These are phyloP conservation scores for Aspergillus sparsus DNA, from an alignment of 495 filamentous ascomycete genomes.

Conservation along the genomic window DNA sequence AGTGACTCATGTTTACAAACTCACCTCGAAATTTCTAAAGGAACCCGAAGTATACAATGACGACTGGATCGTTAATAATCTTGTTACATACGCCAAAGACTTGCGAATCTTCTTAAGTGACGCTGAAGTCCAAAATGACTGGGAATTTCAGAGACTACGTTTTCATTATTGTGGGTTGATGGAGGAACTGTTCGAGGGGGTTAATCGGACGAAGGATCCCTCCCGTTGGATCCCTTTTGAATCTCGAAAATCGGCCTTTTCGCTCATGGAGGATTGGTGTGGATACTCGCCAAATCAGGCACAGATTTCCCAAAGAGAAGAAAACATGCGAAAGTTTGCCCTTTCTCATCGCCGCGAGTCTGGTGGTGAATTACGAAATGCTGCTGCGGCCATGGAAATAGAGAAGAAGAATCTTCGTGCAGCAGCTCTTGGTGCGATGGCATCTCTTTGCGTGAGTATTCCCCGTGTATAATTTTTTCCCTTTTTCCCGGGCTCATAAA, in stretches of 20 bases:
- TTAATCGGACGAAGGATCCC: constrained; percentile 83
- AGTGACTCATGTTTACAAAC: constrained; percentile 91
- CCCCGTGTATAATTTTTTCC: neutral
- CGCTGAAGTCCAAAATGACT: constrained; percentile 90
- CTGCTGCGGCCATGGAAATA: constrained; percentile 90
- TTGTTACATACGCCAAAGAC: constrained; percentile 87
- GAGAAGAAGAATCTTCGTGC: constrained; percentile 90
- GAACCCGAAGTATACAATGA: constrained; percentile 78
- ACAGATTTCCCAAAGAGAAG: constrained; percentile 79
- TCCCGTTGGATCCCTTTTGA: constrained; percentile 95
- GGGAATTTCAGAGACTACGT: constrained; percentile 90
- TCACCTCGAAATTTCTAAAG: constrained; percentile 88
- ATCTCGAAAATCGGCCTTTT: constrained; percentile 87
- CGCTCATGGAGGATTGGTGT: constrained; percentile 98
- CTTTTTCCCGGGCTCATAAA: constrained; percentile 4
- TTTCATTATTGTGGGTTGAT: constrained; percentile 92
- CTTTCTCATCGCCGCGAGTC: constrained; percentile 65
- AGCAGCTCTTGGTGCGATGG: constrained; percentile 93
- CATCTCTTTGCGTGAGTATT: constrained; percentile 74
- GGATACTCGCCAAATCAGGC: constrained; percentile 90
- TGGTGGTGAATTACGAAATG: constrained; percentile 64
- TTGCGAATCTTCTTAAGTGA: constrained; percentile 92
- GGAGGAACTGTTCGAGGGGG: constrained; percentile 88
- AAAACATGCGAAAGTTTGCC: constrained; percentile 80
- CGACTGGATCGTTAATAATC: constrained; percentile 89